These are phyloP conservation scores for Pterula multifida DNA, from an alignment of 1,284 basidiomycete genomes.

Conservation along the genomic window DNA sequence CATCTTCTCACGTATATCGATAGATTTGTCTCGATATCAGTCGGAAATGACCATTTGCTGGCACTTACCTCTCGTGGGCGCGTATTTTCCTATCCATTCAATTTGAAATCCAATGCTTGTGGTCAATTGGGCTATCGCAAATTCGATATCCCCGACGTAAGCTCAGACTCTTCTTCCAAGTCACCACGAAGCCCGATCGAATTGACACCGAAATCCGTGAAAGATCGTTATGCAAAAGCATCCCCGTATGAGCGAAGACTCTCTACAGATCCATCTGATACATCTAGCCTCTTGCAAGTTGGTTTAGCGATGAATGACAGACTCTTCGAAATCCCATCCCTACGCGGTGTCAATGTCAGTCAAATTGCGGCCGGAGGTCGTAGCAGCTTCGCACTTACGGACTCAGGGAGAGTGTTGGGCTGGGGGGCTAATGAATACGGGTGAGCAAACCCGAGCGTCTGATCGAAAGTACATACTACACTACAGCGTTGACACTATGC, in stretches of 20 bases:
- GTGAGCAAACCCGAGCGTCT: conserved; percentile 22
- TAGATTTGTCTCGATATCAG: conserved; percentile 64
- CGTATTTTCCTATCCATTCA: conserved; percentile 71
- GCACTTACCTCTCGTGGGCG: conserved; percentile 77
- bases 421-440: conserved; percentile 85
- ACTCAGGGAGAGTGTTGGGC: conserved; percentile 69
- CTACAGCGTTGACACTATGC: conserved; percentile 6
- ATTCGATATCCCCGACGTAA: conserved; percentile 37
- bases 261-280: conserved; percentile 16
- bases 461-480: neutral
- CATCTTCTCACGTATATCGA: neutral
- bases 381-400: conserved; percentile 64
- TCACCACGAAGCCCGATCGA: conserved; percentile 34
- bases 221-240: conserved; percentile 37
- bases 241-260: conserved; percentile 24
- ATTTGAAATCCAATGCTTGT: conserved; percentile 67
- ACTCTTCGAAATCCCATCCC: conserved; percentile 72
- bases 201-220: conserved; percentile 44
- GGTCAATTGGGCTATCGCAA: conserved; percentile 78
- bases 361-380: conserved; percentile 69
- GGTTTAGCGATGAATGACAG: conserved; percentile 62
- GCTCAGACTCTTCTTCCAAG: conserved; percentile 14
- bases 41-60: conserved; percentile 75
- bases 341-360: conserved; percentile 51
- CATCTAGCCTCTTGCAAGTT: conserved; percentile 27